These are phyloP conservation scores for Euphorbia corollata DNA, from an alignment of 441 rosid species.

Conservation along the genomic window DNA sequence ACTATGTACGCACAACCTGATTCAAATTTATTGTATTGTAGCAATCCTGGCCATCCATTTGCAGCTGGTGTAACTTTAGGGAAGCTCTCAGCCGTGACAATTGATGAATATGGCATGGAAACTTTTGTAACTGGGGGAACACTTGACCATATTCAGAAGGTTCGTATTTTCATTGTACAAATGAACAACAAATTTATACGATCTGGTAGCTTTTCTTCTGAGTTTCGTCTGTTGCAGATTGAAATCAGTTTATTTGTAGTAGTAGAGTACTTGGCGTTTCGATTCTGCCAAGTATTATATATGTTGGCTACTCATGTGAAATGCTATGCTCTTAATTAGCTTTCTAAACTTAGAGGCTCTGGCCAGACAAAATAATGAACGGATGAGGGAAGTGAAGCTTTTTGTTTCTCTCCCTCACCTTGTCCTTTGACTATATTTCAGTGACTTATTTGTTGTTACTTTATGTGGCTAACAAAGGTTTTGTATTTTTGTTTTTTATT, in stretches of 20 bases:
- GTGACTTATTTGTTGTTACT: slow-evolving; percentile 1
- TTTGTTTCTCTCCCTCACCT: background rate
- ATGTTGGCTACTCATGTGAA: background rate
- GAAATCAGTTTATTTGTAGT: background rate
- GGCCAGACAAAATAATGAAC: background rate
- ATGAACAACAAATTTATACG: background rate
- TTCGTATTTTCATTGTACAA: slow-evolving; percentile 10
- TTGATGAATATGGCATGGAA: slow-evolving; percentile 87
- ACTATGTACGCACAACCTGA: slow-evolving; percentile 4
- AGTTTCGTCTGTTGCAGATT: background rate
- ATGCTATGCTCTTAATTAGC: background rate
- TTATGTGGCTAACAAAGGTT: slow-evolving; percentile 14
- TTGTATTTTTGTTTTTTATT: slow-evolving; percentile 7
- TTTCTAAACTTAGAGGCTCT: background rate
- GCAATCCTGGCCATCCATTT: slow-evolving; percentile 92
- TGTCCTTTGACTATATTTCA: background rate
- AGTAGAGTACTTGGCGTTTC: background rate
- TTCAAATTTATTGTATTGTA: slow-evolving; percentile 27
- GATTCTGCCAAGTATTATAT: background rate
- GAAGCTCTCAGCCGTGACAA: slow-evolving; percentile 89
- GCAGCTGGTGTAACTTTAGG: slow-evolving; percentile 85
- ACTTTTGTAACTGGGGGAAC: slow-evolving; percentile 82
- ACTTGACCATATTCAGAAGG: slow-evolving; percentile 80
- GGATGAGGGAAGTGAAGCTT: background rate
- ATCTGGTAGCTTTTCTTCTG: background rate